phyloP scores from a whole-genome alignment of 768 basidiomycete species.

The Rhizopogon vinicolor region DNA sequence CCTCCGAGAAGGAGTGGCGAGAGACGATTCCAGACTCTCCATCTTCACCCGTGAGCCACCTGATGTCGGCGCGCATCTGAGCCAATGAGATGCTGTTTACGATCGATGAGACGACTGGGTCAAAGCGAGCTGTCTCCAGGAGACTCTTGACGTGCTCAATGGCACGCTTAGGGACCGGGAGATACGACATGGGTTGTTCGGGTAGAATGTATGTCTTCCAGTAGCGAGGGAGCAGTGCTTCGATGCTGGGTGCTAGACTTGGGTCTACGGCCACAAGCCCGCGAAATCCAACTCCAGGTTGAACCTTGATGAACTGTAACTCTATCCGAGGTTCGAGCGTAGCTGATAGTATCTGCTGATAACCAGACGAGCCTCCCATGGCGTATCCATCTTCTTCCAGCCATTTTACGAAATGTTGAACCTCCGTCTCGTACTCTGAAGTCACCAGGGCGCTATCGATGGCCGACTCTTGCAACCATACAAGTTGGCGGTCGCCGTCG shows the following conservation, averaged over 20 bases:
- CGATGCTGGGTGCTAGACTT: conserved; percentile 41
- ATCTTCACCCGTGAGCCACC: conserved; percentile 84
- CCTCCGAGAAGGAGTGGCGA: conserved; percentile 77
- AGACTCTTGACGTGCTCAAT: conserved; percentile 52
- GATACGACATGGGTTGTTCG: conserved; percentile 36
- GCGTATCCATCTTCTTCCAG: conserved; percentile 13
- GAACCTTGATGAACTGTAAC: conserved; percentile 23
- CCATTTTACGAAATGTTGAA: conserved; percentile 33
- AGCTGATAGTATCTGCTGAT: conserved; percentile 16
- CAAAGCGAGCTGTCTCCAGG: conserved; percentile 57
- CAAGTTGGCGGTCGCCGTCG: conserved; percentile 35
- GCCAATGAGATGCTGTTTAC: conserved; percentile 64
- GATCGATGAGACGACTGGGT: conserved; percentile 62
- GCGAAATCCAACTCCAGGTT: conserved; percentile 38
- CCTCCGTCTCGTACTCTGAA: conserved; percentile 25
- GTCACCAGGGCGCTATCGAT: conserved; percentile 42
- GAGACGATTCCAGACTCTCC: conserved; percentile 65
- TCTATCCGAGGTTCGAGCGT: conserved; percentile 3
- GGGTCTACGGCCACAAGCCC: conserved; percentile 47
- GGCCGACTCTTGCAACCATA: conserved; percentile 57
- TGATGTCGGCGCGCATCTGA: conserved; percentile 65
- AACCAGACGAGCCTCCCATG: conserved; percentile 3
- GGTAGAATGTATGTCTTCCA: conserved; percentile 71
- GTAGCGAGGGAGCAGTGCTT: conserved; percentile 60
- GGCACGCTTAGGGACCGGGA: conserved; percentile 55